Conservation (phyloP, 164 flowering plant species). For the Santalum album region DNA sequence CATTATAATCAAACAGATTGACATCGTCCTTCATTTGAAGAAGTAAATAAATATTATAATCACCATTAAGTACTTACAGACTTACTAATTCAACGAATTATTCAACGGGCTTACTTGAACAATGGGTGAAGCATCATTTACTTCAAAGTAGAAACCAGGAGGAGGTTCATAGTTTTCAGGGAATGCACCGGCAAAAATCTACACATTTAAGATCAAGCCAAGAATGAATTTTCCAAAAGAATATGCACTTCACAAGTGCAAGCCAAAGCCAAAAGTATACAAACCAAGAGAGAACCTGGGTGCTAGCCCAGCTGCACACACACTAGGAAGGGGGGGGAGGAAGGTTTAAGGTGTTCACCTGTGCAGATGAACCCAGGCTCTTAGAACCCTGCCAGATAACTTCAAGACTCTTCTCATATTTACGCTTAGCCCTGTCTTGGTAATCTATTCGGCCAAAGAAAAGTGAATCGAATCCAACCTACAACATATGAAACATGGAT, state of each 20-base stretch:
- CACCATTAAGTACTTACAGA: neutral
- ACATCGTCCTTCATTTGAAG: slow-evolving; percentile 29
- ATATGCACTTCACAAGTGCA: no score
- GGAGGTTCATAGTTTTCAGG: slow-evolving; percentile 50
- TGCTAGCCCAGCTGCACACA: no score
- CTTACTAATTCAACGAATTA: neutral
- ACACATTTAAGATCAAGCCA: neutral
- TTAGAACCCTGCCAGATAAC: slow-evolving; percentile 40
- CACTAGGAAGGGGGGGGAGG: no score
- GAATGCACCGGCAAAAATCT: slow-evolving; percentile 47
- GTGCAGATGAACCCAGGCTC: slow-evolving; percentile 37
- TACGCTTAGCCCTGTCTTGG: slow-evolving; percentile 40
- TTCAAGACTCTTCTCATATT: slow-evolving; percentile 37
- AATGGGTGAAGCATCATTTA: slow-evolving; percentile 32
- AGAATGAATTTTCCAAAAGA: neutral
- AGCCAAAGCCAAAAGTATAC: neutral
- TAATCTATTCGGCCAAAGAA: slow-evolving; percentile 44
- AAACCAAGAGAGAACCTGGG: no score
- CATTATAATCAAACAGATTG: slow-evolving; percentile 45
- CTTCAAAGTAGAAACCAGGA: slow-evolving; percentile 41
- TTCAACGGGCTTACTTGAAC: slow-evolving; percentile 23
- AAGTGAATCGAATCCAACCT: slow-evolving; percentile 76
- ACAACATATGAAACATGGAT: no score
- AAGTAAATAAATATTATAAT: neutral
- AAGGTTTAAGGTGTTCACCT: no score